Base-by-base conservation (phyloP, 371 early-diverging fungal species). In the Mortierella sp. region DNA sequence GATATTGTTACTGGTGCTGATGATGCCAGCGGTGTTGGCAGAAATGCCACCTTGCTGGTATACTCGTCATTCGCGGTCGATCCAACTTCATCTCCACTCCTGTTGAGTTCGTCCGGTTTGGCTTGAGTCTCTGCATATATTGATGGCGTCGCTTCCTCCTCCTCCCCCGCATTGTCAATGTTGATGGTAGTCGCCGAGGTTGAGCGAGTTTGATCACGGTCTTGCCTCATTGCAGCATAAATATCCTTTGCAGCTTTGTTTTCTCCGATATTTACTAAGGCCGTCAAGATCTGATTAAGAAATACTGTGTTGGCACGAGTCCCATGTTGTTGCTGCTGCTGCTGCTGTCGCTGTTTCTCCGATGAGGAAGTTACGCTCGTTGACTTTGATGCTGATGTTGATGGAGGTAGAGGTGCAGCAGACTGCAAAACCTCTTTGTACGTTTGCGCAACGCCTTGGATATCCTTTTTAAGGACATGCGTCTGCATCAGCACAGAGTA, bases 401-500 rank as follows among this genome's bases (percentile, higher is more conserved):
- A 14, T 37, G 63, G n/a, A 4, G 35, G 40, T 63, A 47, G 4
- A 45, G 40, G 18, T 32, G 35, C 37, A 63, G 39, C 10, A 30
- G 62, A 51, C 61, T 64, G 63, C 49, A 80, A 1, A 6, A 80
- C 11, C 24, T 60, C 60, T 39, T 66, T 59, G 64, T 75, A 80
- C 1, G 59, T 72, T 52, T 62, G 62, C 5, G 66, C 66, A 3
- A 72, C 70, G 26, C 75, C 81, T 3, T 66, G 58, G 5, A 75
- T 60, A 18, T 80, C 73, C 0, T 52, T 32, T 12, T 70, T 59
- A 8, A 40, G 54, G 55, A 69, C 66, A 51, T 75, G 70, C 1
- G 40, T 55, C 47, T 80, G 66, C 75, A 80, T 75, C 39, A 80
- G 45, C 14, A 80, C 81, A 3, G 81, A 80, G 18, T 72, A 59